Evolutionary conservation across 164 flowering plant genomes (phyloP).

Genomic region (Vitis labrusca): DNA sequence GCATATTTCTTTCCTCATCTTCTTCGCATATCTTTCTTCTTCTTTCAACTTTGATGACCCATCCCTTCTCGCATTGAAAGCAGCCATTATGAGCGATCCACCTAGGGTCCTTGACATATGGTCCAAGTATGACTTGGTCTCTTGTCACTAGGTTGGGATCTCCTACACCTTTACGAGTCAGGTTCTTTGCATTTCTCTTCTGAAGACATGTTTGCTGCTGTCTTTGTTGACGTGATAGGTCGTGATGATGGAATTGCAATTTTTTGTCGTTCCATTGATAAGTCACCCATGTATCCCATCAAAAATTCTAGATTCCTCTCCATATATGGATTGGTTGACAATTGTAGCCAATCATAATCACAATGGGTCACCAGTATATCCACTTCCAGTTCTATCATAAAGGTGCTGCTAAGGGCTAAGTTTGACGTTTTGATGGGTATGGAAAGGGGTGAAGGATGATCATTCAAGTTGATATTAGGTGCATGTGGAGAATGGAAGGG

Average conservation of each 20-base stretch:
- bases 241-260: slow-evolving; percentile 87
- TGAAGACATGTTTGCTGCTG: slow-evolving; percentile 99
- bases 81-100: too few relatives aligned
- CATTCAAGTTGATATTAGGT: too few relatives aligned
- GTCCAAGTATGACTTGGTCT: too few relatives aligned
- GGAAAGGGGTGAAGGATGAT: too few relatives aligned
- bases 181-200: slow-evolving; percentile 92
- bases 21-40: too few relatives aligned
- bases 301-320: slow-evolving; percentile 94
- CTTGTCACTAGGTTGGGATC: slow-evolving; percentile 20
- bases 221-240: slow-evolving; percentile 85
- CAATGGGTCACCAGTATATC: slow-evolving; percentile 90
- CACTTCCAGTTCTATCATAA: slow-evolving; percentile 88
- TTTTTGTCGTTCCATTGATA: slow-evolving; percentile 86
- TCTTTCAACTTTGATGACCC: too few relatives aligned
- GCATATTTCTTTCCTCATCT: too few relatives aligned
- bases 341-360: slow-evolving; percentile 86
- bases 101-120: too few relatives aligned
- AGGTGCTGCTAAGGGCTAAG: slow-evolving; percentile 91
- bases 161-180: slow-evolving; percentile 86
- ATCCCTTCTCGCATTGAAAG: too few relatives aligned
- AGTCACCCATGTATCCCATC: slow-evolving; percentile 95
- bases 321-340: slow-evolving; percentile 74
- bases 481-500: too few relatives aligned
- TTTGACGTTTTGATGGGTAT: slow-evolving; percentile 90